These are phyloP conservation scores for Botrytis paeoniae DNA, from an alignment of 2,329 filamentous ascomycete species.

Conservation along the genomic window DNA sequence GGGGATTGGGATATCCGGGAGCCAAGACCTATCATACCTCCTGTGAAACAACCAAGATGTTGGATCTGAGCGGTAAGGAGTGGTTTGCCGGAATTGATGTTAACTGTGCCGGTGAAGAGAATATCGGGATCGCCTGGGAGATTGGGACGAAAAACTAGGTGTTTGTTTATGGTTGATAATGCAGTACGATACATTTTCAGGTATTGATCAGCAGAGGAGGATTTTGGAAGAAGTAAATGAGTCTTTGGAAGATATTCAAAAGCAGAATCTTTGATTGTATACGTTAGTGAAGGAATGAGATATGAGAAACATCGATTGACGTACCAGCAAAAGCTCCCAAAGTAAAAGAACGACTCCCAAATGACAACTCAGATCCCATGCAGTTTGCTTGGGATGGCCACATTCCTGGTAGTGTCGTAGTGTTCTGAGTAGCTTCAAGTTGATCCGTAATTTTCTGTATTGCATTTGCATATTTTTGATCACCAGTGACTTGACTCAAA, in stretches of 20 bases:
- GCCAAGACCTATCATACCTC: constrained; percentile 65
- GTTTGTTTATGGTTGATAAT: constrained; percentile 44
- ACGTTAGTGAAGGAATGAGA: constrained; percentile 54
- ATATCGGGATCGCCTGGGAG: constrained; percentile 45
- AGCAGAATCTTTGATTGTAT: constrained; percentile 55
- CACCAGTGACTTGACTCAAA: constrained; percentile 57
- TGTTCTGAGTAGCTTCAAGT: constrained; percentile 50
- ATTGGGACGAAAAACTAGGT: constrained; percentile 44
- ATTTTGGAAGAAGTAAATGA: constrained; percentile 30
- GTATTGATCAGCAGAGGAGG: constrained; percentile 34
- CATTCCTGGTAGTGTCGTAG: constrained; percentile 56
- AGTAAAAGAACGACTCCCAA: constrained; percentile 52
- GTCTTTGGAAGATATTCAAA: constrained; percentile 65
- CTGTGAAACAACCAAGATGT: constrained; percentile 67
- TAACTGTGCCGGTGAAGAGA: constrained; percentile 47
- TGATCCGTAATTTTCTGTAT: constrained; percentile 53
- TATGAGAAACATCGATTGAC: constrained; percentile 51
- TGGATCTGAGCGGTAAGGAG: constrained; percentile 42
- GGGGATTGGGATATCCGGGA: constrained; percentile 55
- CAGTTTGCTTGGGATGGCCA: constrained; percentile 55
- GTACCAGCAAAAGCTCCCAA: constrained; percentile 53
- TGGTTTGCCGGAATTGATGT: constrained; percentile 25
- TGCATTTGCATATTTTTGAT: constrained; percentile 59
- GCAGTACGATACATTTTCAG: constrained; percentile 43
- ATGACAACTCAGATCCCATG: constrained; percentile 42